phyloP scores from a whole-genome alignment of 768 basidiomycete species.

The Trametes cingulata region DNA sequence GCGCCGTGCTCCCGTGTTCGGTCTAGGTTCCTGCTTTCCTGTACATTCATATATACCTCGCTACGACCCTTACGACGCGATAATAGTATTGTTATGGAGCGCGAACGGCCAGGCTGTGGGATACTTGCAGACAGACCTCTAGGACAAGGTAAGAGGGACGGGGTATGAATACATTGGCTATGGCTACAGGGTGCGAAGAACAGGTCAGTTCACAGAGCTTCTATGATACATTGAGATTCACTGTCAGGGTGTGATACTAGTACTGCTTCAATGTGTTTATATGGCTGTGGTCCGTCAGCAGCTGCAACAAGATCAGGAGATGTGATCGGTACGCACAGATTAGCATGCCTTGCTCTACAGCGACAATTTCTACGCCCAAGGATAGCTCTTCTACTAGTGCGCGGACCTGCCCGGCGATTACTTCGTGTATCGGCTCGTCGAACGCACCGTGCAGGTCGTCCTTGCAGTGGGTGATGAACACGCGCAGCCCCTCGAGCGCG shows the following conservation, averaged over 20 bases:
- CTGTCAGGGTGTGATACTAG: not conserved
- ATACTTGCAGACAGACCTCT: not conserved
- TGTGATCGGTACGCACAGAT: constrained; percentile 49
- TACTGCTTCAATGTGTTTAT: not conserved
- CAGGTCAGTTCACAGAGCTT: not conserved
- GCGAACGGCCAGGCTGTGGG: not conserved
- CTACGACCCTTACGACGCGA: constrained; percentile 28
- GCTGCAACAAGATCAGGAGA: no score
- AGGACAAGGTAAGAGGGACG: not conserved
- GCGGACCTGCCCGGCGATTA: constrained; percentile 75
- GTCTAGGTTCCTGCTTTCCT: constrained; percentile 22
- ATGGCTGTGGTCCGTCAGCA: not conserved
- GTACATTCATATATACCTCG: constrained; percentile 33
- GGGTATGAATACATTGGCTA: constrained; percentile 42
- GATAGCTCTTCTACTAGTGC: constrained; percentile 56
- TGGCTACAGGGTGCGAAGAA: constrained; percentile 33
- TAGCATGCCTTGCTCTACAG: constrained; percentile 78
- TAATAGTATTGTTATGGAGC: constrained; percentile 25
- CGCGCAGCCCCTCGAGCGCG: constrained; percentile 56
- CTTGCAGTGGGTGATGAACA: constrained; percentile 91
- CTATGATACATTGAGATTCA: constrained; percentile 1
- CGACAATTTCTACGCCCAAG: constrained; percentile 73
- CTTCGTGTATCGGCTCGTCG: constrained; percentile 54
- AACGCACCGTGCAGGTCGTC: constrained; percentile 56
- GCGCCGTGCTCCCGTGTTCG: not conserved